These are phyloP conservation scores for Tinospora cordifolia DNA, from an alignment of 164 flowering plant species.

Conservation along the genomic window DNA sequence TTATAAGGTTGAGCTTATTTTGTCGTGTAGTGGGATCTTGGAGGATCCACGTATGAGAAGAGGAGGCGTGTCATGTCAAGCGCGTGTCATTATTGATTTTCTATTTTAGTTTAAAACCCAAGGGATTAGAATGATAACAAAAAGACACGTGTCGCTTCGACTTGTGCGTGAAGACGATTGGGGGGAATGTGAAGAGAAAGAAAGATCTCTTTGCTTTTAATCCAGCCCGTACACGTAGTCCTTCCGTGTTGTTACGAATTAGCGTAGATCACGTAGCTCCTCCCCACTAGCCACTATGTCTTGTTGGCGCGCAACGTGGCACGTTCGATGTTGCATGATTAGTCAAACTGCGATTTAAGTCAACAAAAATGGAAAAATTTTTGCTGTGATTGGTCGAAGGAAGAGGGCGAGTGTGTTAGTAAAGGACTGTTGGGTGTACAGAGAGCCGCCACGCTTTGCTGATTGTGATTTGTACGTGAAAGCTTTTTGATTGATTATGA, in stretches of 20 bases:
- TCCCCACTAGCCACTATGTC: not conserved
- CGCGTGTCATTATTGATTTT: not conserved
- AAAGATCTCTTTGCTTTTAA: not conserved
- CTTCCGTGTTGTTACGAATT: not conserved
- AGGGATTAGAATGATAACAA: not conserved
- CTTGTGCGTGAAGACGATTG: not conserved
- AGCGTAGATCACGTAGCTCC: constrained; percentile 1
- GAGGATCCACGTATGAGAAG: not conserved
- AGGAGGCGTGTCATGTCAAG: constrained; percentile 2
- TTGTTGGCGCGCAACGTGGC: not conserved
- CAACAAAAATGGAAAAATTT: not conserved
- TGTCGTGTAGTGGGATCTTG: not conserved
- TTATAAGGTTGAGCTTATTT: not conserved
- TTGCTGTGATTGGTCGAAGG: too few relatives aligned
- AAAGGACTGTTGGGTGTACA: not conserved
- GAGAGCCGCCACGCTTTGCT: too few relatives aligned
- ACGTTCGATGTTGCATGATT: not conserved
- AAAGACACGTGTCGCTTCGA: not conserved
- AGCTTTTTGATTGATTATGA: too few relatives aligned
- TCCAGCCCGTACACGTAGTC: not conserved
- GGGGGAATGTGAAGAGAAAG: not conserved
- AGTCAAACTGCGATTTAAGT: not conserved
- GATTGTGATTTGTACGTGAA: too few relatives aligned
- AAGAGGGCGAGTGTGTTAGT: not conserved
- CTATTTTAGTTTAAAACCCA: too few relatives aligned